Percentiles rank a stretch among this genome's conserved stretches.
phyloP scores from a whole-genome alignment of 2,329 filamentous ascomycete genomes.

The Trichoderma atrobrunneum region DNA sequence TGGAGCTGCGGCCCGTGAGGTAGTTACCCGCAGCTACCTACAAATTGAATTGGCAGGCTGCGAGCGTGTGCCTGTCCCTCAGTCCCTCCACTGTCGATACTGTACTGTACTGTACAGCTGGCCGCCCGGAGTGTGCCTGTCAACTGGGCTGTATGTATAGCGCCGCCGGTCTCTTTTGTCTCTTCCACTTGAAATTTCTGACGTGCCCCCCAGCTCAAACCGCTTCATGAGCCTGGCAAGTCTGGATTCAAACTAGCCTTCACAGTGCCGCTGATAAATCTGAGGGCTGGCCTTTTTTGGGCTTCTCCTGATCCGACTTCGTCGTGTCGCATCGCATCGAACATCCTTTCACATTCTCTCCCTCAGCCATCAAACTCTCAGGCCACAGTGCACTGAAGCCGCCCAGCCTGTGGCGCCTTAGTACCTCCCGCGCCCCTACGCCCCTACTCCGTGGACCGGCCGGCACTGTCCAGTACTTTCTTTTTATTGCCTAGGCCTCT shows the following conservation, averaged over 20 bases:
- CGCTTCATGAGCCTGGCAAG: constrained; percentile 16
- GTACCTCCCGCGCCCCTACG: not conserved
- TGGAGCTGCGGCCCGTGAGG: not conserved
- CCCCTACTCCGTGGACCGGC: not conserved
- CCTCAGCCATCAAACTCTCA: not conserved
- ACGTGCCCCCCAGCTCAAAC: constrained; percentile 16
- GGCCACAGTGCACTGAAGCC: constrained; percentile 5
- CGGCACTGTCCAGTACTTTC: constrained; percentile 15
- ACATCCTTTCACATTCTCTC: constrained; percentile 16
- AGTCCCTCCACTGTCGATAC: not conserved
- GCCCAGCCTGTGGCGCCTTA: constrained; percentile 6
- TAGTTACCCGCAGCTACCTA: not conserved
- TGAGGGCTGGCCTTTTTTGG: constrained; percentile 22
- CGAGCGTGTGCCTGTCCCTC: not conserved
- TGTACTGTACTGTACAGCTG: not conserved
- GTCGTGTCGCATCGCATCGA: constrained; percentile 8
- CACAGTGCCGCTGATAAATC: constrained; percentile 29
- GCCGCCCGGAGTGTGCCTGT: not conserved
- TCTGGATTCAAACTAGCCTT: constrained; percentile 14
- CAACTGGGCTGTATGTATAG: not conserved
- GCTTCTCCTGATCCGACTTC: constrained; percentile 16
- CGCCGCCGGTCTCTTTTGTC: not conserved
- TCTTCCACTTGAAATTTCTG: constrained; percentile 21
- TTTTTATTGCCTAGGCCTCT: constrained; percentile 29
- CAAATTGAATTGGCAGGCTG: not conserved